Conservation (phyloP, 805 yeast genomes). For the Candida piceae region DNA sequence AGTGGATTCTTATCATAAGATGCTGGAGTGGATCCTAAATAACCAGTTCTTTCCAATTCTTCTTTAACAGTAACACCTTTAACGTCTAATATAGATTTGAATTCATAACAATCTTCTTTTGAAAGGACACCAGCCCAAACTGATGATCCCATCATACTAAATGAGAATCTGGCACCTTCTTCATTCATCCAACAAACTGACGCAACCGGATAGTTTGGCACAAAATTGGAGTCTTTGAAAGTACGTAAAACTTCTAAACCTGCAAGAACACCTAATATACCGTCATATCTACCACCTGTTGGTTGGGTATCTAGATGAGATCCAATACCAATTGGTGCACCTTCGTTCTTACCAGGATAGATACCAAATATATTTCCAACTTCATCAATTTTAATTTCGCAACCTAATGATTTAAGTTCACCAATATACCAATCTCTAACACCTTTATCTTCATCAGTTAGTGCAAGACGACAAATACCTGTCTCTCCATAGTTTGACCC, state of each 20-base stretch:
- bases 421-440: constrained; percentile 62
- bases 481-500: constrained; percentile 52
- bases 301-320: constrained; percentile 78
- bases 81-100: constrained; percentile 51
- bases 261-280: constrained; percentile 61
- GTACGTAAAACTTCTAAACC: constrained; percentile 67
- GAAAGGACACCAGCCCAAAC: constrained; percentile 57
- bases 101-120: constrained; percentile 44
- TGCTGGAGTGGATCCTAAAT: constrained; percentile 48
- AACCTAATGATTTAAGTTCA: constrained; percentile 50
- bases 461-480: constrained; percentile 63
- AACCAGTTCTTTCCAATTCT: constrained; percentile 59
- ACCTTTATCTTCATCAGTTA: constrained; percentile 55
- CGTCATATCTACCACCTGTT: constrained; percentile 74
- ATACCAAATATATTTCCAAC: constrained; percentile 68
- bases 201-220: constrained; percentile 64
- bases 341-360: constrained; percentile 49
- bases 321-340: constrained; percentile 60
- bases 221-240: constrained; percentile 49
- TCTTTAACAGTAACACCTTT: constrained; percentile 43
- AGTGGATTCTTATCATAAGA: constrained; percentile 47
- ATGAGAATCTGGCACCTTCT: constrained; percentile 76
- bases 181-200: constrained; percentile 71
- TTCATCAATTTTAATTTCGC: constrained; percentile 53
- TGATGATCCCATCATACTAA: constrained; percentile 59